A percentile compares a stretch with the other conserved stretches of the same genome.
Conservation (phyloP, 768 basidiomycete genomes). For the Steccherinum ochraceum region DNA sequence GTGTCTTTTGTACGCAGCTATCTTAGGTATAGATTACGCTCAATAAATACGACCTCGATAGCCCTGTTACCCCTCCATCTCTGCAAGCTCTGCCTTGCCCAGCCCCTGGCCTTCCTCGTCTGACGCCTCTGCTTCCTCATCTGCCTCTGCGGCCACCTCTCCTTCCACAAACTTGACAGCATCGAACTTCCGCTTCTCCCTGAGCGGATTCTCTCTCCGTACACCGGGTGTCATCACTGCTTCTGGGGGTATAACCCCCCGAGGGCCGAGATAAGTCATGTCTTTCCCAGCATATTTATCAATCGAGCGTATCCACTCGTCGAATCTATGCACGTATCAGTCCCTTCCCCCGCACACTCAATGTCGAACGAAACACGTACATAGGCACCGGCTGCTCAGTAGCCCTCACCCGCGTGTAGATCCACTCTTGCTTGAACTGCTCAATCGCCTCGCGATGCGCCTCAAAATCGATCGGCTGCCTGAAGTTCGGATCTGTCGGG, state of each 20-base stretch:
- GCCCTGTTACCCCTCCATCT: slow-evolving; percentile 43
- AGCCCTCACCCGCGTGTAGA: slow-evolving; percentile 81
- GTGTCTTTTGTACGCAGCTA: too few relatives aligned
- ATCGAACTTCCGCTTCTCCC: slow-evolving; percentile 64
- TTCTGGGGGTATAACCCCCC: slow-evolving; percentile 67
- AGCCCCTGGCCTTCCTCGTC: slow-evolving; percentile 36
- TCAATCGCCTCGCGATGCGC: slow-evolving; percentile 61
- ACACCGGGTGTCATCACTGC: slow-evolving; percentile 61
- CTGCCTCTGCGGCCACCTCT: slow-evolving; percentile 13
- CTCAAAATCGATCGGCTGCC: slow-evolving; percentile 70
- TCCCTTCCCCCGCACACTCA: background rate
- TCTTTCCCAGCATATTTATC: slow-evolving; percentile 76
- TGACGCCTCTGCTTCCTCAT: slow-evolving; percentile 30
- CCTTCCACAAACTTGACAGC: slow-evolving; percentile 34
- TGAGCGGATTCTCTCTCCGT: slow-evolving; percentile 55
- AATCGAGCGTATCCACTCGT: slow-evolving; percentile 75
- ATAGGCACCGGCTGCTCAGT: slow-evolving; percentile 47
- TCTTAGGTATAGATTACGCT: too few relatives aligned
- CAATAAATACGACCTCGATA: too few relatives aligned
- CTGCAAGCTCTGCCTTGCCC: slow-evolving; percentile 31
- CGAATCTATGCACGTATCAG: slow-evolving; percentile 47
- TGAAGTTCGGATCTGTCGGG: slow-evolving; percentile 51
- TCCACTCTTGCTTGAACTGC: slow-evolving; percentile 76
- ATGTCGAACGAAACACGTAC: background rate
- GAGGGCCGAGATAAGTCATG: slow-evolving; percentile 68